Conservation (phyloP, 2,329 filamentous ascomycete species). For the Colletotrichum sp. region DNA sequence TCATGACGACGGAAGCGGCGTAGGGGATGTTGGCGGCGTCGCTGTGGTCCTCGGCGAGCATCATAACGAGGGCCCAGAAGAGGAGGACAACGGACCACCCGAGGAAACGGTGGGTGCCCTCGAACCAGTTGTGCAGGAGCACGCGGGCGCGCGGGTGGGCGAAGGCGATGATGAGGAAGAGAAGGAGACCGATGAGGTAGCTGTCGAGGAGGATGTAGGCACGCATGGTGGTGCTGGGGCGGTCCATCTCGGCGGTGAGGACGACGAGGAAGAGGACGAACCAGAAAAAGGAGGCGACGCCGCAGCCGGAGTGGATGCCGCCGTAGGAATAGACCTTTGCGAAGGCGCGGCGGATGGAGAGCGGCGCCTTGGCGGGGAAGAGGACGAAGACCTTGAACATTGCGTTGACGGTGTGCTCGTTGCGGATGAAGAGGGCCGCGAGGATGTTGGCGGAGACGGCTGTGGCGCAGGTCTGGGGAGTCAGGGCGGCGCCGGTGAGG, state of each 20-base stretch:
- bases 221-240: constrained; percentile 46
- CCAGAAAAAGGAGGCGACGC: constrained; percentile 54
- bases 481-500: constrained; percentile 16
- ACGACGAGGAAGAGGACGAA: constrained; percentile 46
- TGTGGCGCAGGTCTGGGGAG: constrained; percentile 27
- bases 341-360: constrained; percentile 51
- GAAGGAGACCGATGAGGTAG: constrained; percentile 61
- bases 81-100: constrained; percentile 72
- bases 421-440: constrained; percentile 55
- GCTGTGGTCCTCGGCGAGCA: constrained; percentile 57
- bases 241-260: constrained; percentile 24
- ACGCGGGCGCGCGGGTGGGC: constrained; percentile 69
- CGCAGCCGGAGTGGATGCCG: constrained; percentile 55
- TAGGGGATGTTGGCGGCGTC: constrained; percentile 36
- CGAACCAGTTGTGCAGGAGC: constrained; percentile 71
- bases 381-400: constrained; percentile 51
- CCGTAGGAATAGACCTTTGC: constrained; percentile 59
- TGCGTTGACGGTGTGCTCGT: constrained; percentile 57
- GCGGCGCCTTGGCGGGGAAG: constrained; percentile 48
- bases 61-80: constrained; percentile 62
- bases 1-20: constrained; percentile 39
- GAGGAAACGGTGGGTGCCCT: constrained; percentile 72
- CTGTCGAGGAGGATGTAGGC: constrained; percentile 46
- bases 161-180: constrained; percentile 63
- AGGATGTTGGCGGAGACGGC: constrained; percentile 50